Evolutionary conservation across 805 yeast species (phyloP).

Genomic region (Kazachstania taianensis): DNA sequence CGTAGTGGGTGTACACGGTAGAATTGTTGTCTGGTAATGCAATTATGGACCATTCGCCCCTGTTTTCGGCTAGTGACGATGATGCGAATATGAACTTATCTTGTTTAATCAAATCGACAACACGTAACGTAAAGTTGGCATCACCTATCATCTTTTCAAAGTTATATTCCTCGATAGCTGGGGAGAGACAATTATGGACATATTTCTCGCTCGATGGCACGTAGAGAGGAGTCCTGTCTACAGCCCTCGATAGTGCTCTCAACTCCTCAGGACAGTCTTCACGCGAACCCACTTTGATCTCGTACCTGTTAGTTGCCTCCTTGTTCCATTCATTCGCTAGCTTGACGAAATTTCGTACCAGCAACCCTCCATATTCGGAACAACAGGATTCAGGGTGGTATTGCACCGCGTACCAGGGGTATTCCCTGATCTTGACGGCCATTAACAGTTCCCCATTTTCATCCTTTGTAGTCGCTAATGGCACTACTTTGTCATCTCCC

Average conservation of each 20-base stretch:
- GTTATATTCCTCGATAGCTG: constrained; percentile 6
- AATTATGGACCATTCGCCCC: constrained; percentile 77
- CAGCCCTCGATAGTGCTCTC: constrained; percentile 9
- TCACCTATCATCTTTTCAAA: constrained; percentile 6
- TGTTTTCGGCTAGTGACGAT: constrained; percentile 35
- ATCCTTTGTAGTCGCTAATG: constrained; percentile 53
- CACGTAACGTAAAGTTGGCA: constrained; percentile 31
- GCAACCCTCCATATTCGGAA: constrained; percentile 50
- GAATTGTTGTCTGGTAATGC: constrained; percentile 48
- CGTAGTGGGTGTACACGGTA: constrained; percentile 51
- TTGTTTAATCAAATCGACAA: constrained; percentile 39
- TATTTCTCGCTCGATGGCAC: not conserved
- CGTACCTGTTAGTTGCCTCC: not conserved
- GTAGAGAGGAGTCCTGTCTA: constrained; percentile 22
- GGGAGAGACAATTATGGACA: not conserved
- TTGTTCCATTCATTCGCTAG: constrained; percentile 20
- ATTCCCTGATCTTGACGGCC: constrained; percentile 58
- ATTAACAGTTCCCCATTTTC: constrained; percentile 44
- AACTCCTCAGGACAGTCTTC: not conserved
- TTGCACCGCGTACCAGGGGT: constrained; percentile 88
- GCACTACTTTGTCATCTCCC: constrained; percentile 32
- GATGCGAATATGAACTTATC: constrained; percentile 55
- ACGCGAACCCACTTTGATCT: not conserved
- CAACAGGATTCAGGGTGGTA: constrained; percentile 96
- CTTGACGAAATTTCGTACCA: constrained; percentile 48